Conservation (phyloP, 192 early-diverging fungal genomes). For the Podila minutissima region DNA sequence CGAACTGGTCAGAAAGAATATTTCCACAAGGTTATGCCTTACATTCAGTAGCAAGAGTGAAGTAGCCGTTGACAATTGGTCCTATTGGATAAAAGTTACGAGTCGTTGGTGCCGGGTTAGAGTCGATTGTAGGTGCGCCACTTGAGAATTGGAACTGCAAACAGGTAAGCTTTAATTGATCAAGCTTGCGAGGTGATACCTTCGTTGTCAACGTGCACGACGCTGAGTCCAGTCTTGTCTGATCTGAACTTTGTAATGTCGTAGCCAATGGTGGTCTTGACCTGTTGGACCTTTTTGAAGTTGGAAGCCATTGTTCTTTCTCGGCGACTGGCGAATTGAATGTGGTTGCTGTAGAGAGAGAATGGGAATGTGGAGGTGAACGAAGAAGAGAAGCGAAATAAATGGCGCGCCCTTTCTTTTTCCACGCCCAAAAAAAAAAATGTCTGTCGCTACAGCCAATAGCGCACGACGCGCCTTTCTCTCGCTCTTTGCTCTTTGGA, state of each 20-base stretch:
- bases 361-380: neutral
- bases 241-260: slow-evolving; percentile 62
- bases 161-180: neutral
- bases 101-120: neutral
- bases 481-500: no score
- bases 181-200: slow-evolving; percentile 25
- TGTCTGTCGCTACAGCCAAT: no score
- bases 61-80: slow-evolving; percentile 67
- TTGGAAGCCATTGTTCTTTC: slow-evolving; percentile 37
- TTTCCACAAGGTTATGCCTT: neutral
- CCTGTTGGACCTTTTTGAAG: slow-evolving; percentile 55
- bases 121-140: neutral
- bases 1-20: neutral
- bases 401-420: no score
- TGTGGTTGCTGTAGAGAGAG: slow-evolving; percentile 1
- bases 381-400: neutral
- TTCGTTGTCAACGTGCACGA: slow-evolving; percentile 62
- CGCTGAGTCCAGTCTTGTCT: slow-evolving; percentile 60
- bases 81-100: slow-evolving; percentile 22
- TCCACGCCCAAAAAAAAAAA: no score
- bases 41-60: slow-evolving; percentile 68
- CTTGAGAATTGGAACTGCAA: neutral
- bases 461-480: no score
- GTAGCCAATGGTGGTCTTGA: slow-evolving; percentile 58
- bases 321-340: neutral